Evolutionary conservation across 225 moss, liverwort and hornwort species (phyloP), one percentile per base, ranked within the genome.

Genomic region (Ulota crispa): DNA sequence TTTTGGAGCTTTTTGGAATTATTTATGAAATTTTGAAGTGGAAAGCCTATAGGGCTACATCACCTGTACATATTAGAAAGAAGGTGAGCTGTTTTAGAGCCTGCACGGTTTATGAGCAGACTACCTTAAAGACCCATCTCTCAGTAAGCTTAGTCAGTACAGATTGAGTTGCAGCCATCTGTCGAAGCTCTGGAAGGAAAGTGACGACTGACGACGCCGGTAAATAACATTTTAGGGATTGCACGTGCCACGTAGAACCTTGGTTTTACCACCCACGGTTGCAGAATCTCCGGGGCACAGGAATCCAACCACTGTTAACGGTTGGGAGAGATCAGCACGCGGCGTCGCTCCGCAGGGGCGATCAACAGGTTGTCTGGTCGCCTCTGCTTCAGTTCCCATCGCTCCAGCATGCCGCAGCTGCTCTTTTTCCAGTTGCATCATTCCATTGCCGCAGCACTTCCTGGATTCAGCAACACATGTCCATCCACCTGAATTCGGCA

Each of bases 331-430:
- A 4, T 6, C 14, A 61, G 15, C 72, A 80, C 77, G 86, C 72
- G 86, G 86, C 27, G 19, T 8, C 23, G 1, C 15, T 15, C 20
- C 0, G 24, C 14, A 50, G 72, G 72, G 60, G 18, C 30, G 8
- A 70, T 21, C 13, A 0, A 2, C 2, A 13, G 30, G 66, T 57
- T 36, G 63, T 71, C 79, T 66, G 21, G 83, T 76, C 86, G 83
- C 86, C 83, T 27, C 83, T 72, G 83, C 72, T 53, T 77, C 9
- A 4, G 8, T 23, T 42, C 69, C 24, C 1, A 7, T 15, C 41
- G 80, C 80, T 76, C 76, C 60, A 21, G 34, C 75, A 36, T 9
- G 11, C 56, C 70, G 18, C 60, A 56, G 34, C 36, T 20, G 13
- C 43, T 50, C 59, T n/a, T 27, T 27, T 6, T 32, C 28, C 62